Evolutionary conservation across 2,329 filamentous ascomycete species (phyloP).

Genomic region (Tolypocladium album): DNA sequence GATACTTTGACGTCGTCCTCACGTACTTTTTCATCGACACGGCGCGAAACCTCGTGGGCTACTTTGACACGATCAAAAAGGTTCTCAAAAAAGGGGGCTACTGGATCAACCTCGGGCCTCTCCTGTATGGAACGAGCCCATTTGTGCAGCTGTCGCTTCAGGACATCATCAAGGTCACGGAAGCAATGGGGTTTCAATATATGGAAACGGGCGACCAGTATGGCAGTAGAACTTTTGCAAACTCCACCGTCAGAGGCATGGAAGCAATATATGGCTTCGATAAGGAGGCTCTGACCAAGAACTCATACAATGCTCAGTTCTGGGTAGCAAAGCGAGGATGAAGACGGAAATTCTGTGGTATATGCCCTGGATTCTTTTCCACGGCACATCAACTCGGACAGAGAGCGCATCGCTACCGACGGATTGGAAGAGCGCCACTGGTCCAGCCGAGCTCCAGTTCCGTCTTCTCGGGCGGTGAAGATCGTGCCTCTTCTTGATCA

Average conservation of each 20-base stretch:
- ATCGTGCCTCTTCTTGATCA: no score
- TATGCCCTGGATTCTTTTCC: not conserved
- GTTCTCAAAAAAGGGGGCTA: conserved; percentile 35
- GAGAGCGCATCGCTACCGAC: no score
- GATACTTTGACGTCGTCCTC: conserved; percentile 35
- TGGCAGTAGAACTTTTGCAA: conserved; percentile 31
- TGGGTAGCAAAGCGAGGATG: conserved; percentile 33
- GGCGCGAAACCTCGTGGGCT: conserved; percentile 42
- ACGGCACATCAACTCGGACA: no score
- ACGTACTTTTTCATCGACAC: conserved; percentile 54
- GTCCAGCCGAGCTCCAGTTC: no score
- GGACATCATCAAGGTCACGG: conserved; percentile 36
- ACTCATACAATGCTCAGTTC: conserved; percentile 43
- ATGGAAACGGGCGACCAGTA: conserved; percentile 28
- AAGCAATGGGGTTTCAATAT: conserved; percentile 41
- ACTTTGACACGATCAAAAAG: conserved; percentile 41
- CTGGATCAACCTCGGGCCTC: conserved; percentile 46
- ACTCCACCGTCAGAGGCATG: conserved; percentile 28
- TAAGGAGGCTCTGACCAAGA: conserved; percentile 35
- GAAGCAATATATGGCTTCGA: conserved; percentile 43
- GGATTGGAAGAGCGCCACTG: no score
- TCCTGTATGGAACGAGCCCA: conserved; percentile 43
- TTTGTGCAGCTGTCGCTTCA: conserved; percentile 44
- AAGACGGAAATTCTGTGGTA: not conserved
- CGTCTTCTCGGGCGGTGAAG: no score